Base-by-base conservation (phyloP, 2,329 filamentous ascomycete genomes). In the Daldinia sp. region DNA sequence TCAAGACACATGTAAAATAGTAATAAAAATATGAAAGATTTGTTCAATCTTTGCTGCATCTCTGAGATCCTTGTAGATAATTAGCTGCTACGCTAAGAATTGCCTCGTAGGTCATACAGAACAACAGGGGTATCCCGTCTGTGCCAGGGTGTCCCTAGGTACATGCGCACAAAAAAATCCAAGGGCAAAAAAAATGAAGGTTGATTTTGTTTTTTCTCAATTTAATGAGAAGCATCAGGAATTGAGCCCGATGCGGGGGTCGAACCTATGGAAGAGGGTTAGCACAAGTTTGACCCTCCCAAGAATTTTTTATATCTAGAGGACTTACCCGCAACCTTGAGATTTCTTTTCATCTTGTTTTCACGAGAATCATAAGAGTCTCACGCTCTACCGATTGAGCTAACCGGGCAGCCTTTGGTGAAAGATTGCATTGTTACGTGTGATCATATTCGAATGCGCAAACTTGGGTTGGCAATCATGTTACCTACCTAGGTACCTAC, bases 331-430 rank as follows among this genome's bases (percentile, higher is more conserved):
- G 46, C 46, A 51, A 51, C 46, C 46, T 51, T 51, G 46, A 51
- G 46, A 51, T 51, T 26, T 46, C 42, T 15, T 46, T 46, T 46
- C 1, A 4, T 46, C 42, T 46, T 23, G 42, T 26, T 46, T 26
- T 6, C 20, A 46, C 42, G 42, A 46, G 42, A 46, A 26, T 26
- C 20, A 85, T 83, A 84, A 84, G 88, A 90, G 88, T 90, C 88
- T 89, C 85, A 90, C 88, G 88, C 88, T 90, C 88, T 90, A 90
- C 86, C 86, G 86, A 89, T 88, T 89, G 86, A 88, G 86, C 86
- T 88, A 89, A 83, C 85, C 84, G 81, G 84, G 84, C 84, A 54
- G 57, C 20, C 44, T 53, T 30, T 18, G 46, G 46, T 51, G 46
- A 33, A 51, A 28, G 18, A 30, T 10, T 12, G 13, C 6, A 10